A percentile compares a stretch with the other conserved stretches of the same genome.
Evolutionary conservation across 2,329 filamentous ascomycete genomes (phyloP).

Genomic region (Plenodomus biglobosus): DNA sequence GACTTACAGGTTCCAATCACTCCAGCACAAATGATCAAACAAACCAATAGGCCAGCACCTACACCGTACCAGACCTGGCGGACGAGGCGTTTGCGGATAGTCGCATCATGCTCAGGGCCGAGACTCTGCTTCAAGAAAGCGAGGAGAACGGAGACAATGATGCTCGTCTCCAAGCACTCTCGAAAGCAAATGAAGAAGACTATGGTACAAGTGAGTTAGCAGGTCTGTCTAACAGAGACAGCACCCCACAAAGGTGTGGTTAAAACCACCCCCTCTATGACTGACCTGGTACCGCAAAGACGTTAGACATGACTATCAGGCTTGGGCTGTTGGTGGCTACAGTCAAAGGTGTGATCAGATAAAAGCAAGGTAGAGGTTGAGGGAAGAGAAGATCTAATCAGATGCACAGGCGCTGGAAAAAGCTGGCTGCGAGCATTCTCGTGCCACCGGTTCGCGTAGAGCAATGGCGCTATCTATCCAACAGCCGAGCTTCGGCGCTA

Average conservation of each 20-base stretch:
- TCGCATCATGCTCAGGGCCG: slow-evolving; percentile 62
- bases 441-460: slow-evolving; percentile 3
- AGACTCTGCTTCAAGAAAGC: slow-evolving; percentile 83
- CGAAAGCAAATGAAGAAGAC: slow-evolving; percentile 91
- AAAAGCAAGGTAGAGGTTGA: slow-evolving; percentile 1
- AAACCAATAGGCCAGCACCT: slow-evolving; percentile 62
- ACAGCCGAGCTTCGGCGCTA: slow-evolving; percentile 14
- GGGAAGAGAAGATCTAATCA: slow-evolving; percentile 24
- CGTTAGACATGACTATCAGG: slow-evolving; percentile 56
- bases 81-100: slow-evolving; percentile 67
- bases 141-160: slow-evolving; percentile 84
- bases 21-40: slow-evolving; percentile 63
- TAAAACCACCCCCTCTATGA: background rate
- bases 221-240: background rate
- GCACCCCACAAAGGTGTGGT: too few relatives aligned
- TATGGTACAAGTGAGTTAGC: slow-evolving; percentile 26
- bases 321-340: background rate
- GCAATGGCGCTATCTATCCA: background rate
- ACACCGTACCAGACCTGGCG: slow-evolving; percentile 72
- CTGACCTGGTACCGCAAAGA: slow-evolving; percentile 70
- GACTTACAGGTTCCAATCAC: slow-evolving; percentile 58
- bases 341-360: slow-evolving; percentile 12
- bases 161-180: slow-evolving; percentile 78
- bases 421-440: background rate
- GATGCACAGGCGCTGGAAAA: slow-evolving; percentile 11